Base-by-base conservation (phyloP, 768 basidiomycete genomes). In the Trametes gibbosa region DNA sequence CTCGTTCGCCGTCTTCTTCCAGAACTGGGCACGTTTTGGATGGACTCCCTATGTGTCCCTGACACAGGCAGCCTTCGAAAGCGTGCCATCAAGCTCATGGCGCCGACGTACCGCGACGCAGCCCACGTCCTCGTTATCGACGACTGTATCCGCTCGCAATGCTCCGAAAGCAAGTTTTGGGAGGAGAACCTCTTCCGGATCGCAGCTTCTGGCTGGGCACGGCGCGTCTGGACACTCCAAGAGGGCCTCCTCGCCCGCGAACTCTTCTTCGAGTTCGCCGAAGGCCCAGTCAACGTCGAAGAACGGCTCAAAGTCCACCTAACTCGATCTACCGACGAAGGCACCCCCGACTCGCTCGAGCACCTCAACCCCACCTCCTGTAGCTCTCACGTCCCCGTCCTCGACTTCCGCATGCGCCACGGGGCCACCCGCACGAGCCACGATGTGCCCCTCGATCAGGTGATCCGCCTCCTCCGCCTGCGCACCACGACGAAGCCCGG, bases 11-110 rank as follows among this genome's bases (percentile, higher is more conserved):
- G 24, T n/a, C 53, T 60, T 12, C 32, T 49, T 8, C 63, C 63
- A 7, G 59, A 56, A 8, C 23, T 48, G n/a, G 58, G 58, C 12
- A 54, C 58, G n/a, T 57, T 63, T 29, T 63, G 63, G 63, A 40
- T 59, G 46, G 63, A 63, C 37, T 50, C 53, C 21, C 55, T 63
- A 21, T 63, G 63, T 42, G 45, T 63, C 16, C 63, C 63, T 1
- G 50, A 45, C 3, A 32, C n/a, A 13, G 43, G 39, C 12, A 17
- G n/a, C n/a, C 53, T 24, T 1, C 54, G 60, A 16, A 59, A 62
- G 23, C 53, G n/a, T 14, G 53, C 60, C 4, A 62, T 61, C 40
- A 57, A 25, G 43, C 53, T 59, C 35, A 65, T 65, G 61, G 53
- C 50, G 19, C 35, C 59, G 34, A 62, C 57, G 14, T 64, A 64